Conservation (phyloP, 2,329 filamentous ascomycete species). For the Aspergillus sp. region DNA sequence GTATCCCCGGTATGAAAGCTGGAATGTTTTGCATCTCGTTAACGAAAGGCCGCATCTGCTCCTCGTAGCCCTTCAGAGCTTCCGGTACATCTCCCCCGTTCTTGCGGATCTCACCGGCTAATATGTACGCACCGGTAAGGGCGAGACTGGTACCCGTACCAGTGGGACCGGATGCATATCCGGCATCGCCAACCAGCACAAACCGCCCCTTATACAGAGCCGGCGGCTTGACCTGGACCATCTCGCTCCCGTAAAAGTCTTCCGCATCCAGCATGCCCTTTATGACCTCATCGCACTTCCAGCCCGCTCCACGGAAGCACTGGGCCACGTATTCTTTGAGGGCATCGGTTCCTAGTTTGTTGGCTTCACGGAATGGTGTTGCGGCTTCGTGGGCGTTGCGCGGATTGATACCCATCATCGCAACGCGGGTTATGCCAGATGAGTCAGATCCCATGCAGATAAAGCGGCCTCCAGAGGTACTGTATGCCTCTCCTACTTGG, state of each 20-base stretch:
- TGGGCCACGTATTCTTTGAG: neutral
- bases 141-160: neutral
- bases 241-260: neutral
- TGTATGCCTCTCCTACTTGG: neutral
- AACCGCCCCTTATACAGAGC: neutral
- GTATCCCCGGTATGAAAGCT: too few species aligned
- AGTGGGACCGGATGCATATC: neutral
- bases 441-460: neutral
- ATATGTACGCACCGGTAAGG: neutral
- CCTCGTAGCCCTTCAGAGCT: too few species aligned
- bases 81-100: too few species aligned
- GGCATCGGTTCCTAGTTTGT: neutral
- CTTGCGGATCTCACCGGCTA: neutral
- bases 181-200: conserved; percentile 2
- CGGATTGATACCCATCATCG: too few species aligned
- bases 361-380: neutral
- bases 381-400: too few species aligned
- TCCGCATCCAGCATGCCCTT: neutral
- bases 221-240: neutral
- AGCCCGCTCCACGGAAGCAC: neutral
- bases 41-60: too few species aligned
- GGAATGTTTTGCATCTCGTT: too few species aligned
- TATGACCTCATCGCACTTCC: neutral
- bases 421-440: too few species aligned
- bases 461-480: neutral